phyloP scores from a whole-genome alignment of 2,329 filamentous ascomycete genomes.

The Verticillium nubilum region DNA sequence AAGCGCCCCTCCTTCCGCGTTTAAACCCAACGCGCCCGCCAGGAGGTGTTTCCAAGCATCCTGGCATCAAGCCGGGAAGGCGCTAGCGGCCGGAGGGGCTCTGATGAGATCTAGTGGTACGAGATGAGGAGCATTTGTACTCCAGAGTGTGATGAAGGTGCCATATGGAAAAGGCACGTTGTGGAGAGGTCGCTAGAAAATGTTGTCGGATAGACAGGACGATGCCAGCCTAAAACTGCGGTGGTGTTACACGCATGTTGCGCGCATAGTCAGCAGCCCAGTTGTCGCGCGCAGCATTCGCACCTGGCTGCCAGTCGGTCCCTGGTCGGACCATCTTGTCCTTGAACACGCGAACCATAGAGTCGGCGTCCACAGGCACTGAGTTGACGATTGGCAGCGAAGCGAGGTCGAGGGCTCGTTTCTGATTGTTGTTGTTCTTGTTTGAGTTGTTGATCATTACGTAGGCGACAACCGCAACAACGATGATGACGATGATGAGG shows the following conservation, averaged over 20 bases:
- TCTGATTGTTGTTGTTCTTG: slow-evolving; percentile 19
- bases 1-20: not conserved
- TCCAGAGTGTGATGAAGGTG: not conserved
- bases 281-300: not conserved
- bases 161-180: not conserved
- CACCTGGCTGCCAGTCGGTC: slow-evolving; percentile 1
- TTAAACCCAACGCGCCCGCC: not conserved
- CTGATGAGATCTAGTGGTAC: not conserved
- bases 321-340: slow-evolving; percentile 3
- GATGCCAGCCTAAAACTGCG: not conserved
- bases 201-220: not conserved
- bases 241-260: not conserved
- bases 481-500: slow-evolving; percentile 45
- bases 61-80: not conserved
- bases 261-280: not conserved
- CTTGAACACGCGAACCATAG: not conserved
- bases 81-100: not conserved
- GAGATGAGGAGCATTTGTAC: not conserved
- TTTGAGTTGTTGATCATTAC: slow-evolving; percentile 14
- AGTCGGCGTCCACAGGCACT: slow-evolving; percentile 12
- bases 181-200: not conserved
- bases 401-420: slow-evolving; percentile 16
- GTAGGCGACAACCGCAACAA: slow-evolving; percentile 41
- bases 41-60: not conserved
- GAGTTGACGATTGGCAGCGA: slow-evolving; percentile 17